Evolutionary conservation across 1,139 yeast species (phyloP).

Genomic region (Hansenula sp.): DNA sequence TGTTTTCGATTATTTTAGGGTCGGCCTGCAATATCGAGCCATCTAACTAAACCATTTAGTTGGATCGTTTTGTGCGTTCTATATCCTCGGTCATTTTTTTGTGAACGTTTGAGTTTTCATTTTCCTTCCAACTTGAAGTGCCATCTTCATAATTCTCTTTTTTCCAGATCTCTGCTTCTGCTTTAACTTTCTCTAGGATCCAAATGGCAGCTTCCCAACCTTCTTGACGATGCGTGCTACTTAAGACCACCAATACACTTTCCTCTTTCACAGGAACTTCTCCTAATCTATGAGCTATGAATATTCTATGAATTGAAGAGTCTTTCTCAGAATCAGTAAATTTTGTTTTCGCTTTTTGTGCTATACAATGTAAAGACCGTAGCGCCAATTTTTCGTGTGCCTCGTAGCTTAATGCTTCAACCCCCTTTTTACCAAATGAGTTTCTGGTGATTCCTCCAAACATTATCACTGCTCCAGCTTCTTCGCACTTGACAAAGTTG

Average conservation of each 20-base stretch:
- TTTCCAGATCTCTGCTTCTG: conserved; percentile 45
- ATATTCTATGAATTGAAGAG: conserved; percentile 29
- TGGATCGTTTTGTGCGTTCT: no score
- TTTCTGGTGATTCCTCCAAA: conserved; percentile 48
- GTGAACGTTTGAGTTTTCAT: conserved; percentile 27
- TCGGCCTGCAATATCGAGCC: no score
- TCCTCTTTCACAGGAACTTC: conserved; percentile 43
- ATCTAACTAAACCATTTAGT: no score
- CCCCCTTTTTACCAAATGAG: conserved; percentile 35
- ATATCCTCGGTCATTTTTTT: no score
- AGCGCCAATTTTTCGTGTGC: conserved; percentile 38
- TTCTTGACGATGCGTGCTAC: conserved; percentile 41
- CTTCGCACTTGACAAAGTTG: conserved; percentile 27
- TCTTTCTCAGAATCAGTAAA: conserved; percentile 17
- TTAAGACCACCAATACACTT: conserved; percentile 39
- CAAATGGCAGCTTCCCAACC: conserved; percentile 43
- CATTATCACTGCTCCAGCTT: conserved; percentile 43
- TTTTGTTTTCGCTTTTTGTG: conserved; percentile 26
- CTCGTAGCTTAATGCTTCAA: conserved; percentile 36
- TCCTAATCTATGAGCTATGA: conserved; percentile 41
- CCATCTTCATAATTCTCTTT: conserved; percentile 39
- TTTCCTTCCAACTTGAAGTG: conserved; percentile 33
- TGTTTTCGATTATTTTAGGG: no score
- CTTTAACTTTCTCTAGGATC: conserved; percentile 40
- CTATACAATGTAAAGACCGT: conserved; percentile 31